Evolutionary conservation across 208 protist genomes (phyloP), one percentile per base, ranked within the genome.

Genomic region (Endotrypanum monterogeii): DNA sequence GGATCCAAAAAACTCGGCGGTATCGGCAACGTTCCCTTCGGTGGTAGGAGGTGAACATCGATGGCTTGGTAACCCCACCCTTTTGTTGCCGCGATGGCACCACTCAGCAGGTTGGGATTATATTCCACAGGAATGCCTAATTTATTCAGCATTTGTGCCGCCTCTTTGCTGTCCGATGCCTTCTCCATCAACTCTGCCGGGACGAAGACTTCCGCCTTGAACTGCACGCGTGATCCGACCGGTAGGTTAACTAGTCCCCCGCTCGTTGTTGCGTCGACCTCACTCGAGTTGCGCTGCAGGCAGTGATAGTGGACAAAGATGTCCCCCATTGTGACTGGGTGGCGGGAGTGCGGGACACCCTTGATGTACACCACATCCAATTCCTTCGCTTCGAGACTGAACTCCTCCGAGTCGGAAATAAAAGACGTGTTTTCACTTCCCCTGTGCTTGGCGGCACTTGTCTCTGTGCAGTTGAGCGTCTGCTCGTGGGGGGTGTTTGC

Each of bases 241-340:
- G 69, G 69, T 5, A 80, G 66, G 61, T 75, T 71, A 0, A 67
- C 69, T 18, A 71, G 50, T 14, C 51, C 54, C 16, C 46, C 62
- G 46, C 44, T 75, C 62, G 28, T 41, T 23, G 66, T 62, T 8
- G 28, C 41, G 44, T 68, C 32, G 41, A 56, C 28, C 20, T 68
- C 65, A 9, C 35, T 32, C 16, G 71, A 56, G 14, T 23, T 65
- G 63, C 60, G 71, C 48, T 71, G 62, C 37, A 74, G 58, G 30
- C 69, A 73, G 51, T 89, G 74, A 55, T 77, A 67, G 54, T 89
- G 85, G 52, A 89, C 82, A 73, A 89, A 89, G 55, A 89, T 82
- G 73, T 89, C 85, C 0, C 84, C 84, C 65, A 85, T 69, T 20
- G 60, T 46, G 23, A 85, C 80, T 28, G 78, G 74, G 18, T 71